phyloP scores from a whole-genome alignment of 1,284 basidiomycete genomes.

The Puccinia novopanici region DNA sequence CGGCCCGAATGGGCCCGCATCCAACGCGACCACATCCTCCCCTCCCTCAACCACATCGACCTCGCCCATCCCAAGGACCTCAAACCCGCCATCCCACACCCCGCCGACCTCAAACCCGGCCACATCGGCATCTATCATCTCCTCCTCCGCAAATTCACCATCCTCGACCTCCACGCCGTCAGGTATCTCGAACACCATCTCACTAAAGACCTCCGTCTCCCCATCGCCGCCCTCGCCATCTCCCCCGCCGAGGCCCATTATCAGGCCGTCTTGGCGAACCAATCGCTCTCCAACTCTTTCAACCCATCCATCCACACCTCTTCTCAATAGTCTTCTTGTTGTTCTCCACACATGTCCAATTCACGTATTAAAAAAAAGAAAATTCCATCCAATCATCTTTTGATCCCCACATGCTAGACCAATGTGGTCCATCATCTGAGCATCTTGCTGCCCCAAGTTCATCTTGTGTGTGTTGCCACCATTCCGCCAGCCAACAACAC shows the following conservation, averaged over 20 bases:
- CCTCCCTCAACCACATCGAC: slow-evolving; percentile 38
- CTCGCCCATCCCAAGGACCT: slow-evolving; percentile 43
- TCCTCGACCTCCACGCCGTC: slow-evolving; percentile 39
- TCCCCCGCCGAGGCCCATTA: slow-evolving; percentile 19
- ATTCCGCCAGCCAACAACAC: too few species aligned
- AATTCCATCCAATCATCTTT: too few species aligned
- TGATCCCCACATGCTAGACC: too few species aligned
- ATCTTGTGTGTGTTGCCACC: too few species aligned
- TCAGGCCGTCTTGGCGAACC: slow-evolving; percentile 19
- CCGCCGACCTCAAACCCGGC: slow-evolving; percentile 37
- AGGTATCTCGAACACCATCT: slow-evolving; percentile 41
- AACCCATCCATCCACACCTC: not conserved
- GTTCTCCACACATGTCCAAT: too few species aligned
- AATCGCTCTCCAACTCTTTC: slow-evolving; percentile 13
- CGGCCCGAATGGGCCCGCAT: slow-evolving; percentile 17
- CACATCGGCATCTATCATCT: slow-evolving; percentile 46
- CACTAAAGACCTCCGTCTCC: slow-evolving; percentile 34
- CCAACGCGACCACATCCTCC: slow-evolving; percentile 35
- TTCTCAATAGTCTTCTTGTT: not conserved
- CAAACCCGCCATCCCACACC: slow-evolving; percentile 41
- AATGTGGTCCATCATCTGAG: too few species aligned
- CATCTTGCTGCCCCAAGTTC: too few species aligned
- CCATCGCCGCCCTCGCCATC: slow-evolving; percentile 37
- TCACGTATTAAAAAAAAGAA: too few species aligned
- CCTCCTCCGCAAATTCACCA: slow-evolving; percentile 30